These are phyloP conservation scores for Cladosporium austrohemisphaericum DNA, from an alignment of 2,329 filamentous ascomycete species.

Conservation along the genomic window DNA sequence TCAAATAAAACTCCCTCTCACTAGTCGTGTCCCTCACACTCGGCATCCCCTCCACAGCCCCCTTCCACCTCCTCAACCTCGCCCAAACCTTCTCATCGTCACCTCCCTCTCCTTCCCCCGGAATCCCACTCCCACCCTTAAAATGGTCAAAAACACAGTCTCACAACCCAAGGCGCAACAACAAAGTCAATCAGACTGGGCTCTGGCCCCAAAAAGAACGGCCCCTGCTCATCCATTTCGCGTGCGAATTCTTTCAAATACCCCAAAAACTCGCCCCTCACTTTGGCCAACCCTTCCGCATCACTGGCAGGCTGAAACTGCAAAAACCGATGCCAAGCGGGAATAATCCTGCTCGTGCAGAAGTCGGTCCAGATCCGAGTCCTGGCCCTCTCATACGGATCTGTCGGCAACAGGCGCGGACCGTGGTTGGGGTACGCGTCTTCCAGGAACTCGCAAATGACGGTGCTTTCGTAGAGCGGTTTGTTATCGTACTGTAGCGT, in stretches of 20 bases:
- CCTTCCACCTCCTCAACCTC: constrained; percentile 63
- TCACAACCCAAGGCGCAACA: constrained; percentile 66
- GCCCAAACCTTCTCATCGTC: constrained; percentile 58
- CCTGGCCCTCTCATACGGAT: constrained; percentile 62
- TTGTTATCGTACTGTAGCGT: constrained; percentile 57
- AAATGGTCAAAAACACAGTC: constrained; percentile 75
- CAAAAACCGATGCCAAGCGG: constrained; percentile 63
- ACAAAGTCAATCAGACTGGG: constrained; percentile 68
- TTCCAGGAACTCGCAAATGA: constrained; percentile 73
- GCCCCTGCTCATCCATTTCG: constrained; percentile 56
- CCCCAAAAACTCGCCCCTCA: constrained; percentile 55
- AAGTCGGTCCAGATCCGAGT: constrained; percentile 73
- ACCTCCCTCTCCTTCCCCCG: constrained; percentile 41
- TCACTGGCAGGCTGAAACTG: constrained; percentile 45
- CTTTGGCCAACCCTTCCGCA: constrained; percentile 43
- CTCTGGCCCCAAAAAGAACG: constrained; percentile 63
- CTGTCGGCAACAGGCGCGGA: constrained; percentile 54
- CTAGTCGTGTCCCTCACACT: constrained; percentile 68
- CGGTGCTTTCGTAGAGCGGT: constrained; percentile 67
- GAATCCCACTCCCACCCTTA: constrained; percentile 56
- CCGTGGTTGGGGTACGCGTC: constrained; percentile 58
- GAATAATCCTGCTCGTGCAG: constrained; percentile 62
- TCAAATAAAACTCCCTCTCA: constrained; percentile 62
- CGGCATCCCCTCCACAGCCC: constrained; percentile 55
- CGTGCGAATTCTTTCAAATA: constrained; percentile 58